These are phyloP conservation scores for Lachnellula occidentalis DNA, from an alignment of 2,329 filamentous ascomycete genomes.

Conservation along the genomic window DNA sequence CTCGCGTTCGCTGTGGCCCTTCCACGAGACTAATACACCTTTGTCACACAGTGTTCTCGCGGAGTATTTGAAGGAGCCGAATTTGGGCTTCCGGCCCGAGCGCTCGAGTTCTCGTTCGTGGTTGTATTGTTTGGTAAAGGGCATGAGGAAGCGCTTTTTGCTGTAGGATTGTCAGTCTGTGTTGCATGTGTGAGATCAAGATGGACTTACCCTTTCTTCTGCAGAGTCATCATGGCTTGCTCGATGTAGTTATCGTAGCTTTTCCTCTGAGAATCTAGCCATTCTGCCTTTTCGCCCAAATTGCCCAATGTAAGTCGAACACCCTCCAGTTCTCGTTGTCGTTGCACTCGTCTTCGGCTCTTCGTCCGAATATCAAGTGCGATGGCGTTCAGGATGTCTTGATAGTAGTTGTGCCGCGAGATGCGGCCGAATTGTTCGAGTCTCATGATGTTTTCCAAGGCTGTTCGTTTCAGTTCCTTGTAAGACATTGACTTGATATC, in stretches of 20 bases:
- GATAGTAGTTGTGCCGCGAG: constrained; percentile 82
- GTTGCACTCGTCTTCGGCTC: constrained; percentile 85
- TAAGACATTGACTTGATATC: constrained; percentile 90
- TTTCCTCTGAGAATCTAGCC: constrained; percentile 91
- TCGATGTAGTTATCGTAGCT: constrained; percentile 99
- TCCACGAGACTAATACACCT: constrained; percentile 90
- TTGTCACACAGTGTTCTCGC: constrained; percentile 85
- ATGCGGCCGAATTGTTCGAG: constrained; percentile 86
- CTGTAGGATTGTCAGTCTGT: constrained; percentile 35
- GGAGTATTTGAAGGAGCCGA: constrained; percentile 96
- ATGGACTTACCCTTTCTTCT: constrained; percentile 75
- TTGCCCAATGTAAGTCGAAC: constrained; percentile 70
- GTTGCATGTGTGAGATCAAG: neutral
- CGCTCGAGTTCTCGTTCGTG: constrained; percentile 94
- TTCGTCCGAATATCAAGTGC: constrained; percentile 96
- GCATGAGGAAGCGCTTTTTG: constrained; percentile 88
- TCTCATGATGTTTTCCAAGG: constrained; percentile 86
- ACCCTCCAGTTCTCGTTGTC: constrained; percentile 83
- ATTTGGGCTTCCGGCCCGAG: constrained; percentile 89
- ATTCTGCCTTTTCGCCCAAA: constrained; percentile 79
- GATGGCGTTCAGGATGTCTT: constrained; percentile 96
- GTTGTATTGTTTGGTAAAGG: constrained; percentile 98
- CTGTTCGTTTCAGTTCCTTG: constrained; percentile 85
- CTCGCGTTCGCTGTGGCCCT: constrained; percentile 72
- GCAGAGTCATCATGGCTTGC: constrained; percentile 93